These are phyloP conservation scores for Pestalotiopsis sp. DNA, from an alignment of 2,329 filamentous ascomycete species.

Conservation along the genomic window DNA sequence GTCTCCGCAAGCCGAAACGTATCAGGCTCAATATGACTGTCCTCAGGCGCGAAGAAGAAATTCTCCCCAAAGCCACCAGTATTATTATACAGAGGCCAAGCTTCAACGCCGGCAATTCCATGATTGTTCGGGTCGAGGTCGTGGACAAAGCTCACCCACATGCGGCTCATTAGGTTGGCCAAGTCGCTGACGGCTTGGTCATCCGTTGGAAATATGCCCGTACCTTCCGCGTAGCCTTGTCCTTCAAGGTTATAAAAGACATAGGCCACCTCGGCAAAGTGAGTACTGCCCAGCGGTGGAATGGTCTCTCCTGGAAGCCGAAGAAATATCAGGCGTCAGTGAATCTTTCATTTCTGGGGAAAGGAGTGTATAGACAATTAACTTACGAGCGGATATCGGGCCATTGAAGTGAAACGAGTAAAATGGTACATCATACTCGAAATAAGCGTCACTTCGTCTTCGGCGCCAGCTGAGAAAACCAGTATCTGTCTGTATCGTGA, in stretches of 20 bases:
- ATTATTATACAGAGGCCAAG: neutral
- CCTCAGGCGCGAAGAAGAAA: neutral
- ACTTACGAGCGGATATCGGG: neutral
- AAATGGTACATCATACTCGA: neutral
- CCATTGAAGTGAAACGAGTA: neutral
- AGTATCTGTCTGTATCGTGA: neutral
- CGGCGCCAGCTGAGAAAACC: neutral
- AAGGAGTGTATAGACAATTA: fast-evolving
- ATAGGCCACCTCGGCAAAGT: neutral
- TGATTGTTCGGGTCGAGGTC: too few relatives aligned
- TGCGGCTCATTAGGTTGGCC: too few relatives aligned
- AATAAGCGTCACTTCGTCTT: neutral
- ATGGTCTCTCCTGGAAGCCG: neutral
- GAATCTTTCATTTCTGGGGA: fast-evolving
- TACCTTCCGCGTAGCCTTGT: too few relatives aligned
- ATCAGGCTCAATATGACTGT: neutral
- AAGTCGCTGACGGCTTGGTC: too few relatives aligned
- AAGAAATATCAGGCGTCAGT: neutral
- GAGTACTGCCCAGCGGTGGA: neutral
- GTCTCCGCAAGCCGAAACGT: neutral
- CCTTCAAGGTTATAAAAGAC: too few relatives aligned
- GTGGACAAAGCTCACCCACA: too few relatives aligned
- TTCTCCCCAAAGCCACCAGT: neutral
- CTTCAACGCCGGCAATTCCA: neutral
- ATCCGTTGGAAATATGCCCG: too few relatives aligned